Base-by-base conservation (phyloP, 345 rosid species). In the Hevea brasiliensis region DNA sequence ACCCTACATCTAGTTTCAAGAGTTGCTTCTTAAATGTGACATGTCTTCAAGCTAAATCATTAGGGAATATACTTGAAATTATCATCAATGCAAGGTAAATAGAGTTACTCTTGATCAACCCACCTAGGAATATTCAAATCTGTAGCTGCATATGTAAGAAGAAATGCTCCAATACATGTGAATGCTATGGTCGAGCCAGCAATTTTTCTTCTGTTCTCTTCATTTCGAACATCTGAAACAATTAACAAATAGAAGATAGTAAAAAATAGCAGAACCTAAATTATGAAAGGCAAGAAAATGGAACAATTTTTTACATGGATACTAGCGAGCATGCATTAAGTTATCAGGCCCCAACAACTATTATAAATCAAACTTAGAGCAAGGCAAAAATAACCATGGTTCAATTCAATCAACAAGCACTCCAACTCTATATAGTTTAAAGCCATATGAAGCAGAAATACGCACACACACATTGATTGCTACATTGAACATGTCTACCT, bases 161-260 rank as follows among this genome's bases (percentile, higher is more conserved):
- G 59, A 75, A 91, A 81, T 18, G 85, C 92, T 53, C 99, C 99
- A 7, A 88, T 55, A 72, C 93, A 91, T 0, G 89, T 88, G 74
- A 83, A 76, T 88, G 85, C 85, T 79, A 95, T 95, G 73, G 90
- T 91, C 99, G 98, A 95, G 47, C 96, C 96, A 80, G 98, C 94
- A 37, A 91, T 70, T 45, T 67, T 87, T 72, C 99, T 78, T 82
- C 99, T 84, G 74, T 80, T 87, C 70, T 81, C 82, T 80, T 87
- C 95, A 37, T 70, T 84, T 23, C 82, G 68, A 67, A 79, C 58
- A 76, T 68, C 99, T 93, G 85, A 75, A 80, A 60, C 26, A 65
- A 64, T 55, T 21, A 68, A 65, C 27, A 73, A 14, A 69, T 13
- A 64, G n/a, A 51, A 61, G 40, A 71, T 27, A 72, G 60, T 67